phyloP scores from a whole-genome alignment of 1,284 basidiomycete genomes.

The Tranzscheliella williamsii region DNA sequence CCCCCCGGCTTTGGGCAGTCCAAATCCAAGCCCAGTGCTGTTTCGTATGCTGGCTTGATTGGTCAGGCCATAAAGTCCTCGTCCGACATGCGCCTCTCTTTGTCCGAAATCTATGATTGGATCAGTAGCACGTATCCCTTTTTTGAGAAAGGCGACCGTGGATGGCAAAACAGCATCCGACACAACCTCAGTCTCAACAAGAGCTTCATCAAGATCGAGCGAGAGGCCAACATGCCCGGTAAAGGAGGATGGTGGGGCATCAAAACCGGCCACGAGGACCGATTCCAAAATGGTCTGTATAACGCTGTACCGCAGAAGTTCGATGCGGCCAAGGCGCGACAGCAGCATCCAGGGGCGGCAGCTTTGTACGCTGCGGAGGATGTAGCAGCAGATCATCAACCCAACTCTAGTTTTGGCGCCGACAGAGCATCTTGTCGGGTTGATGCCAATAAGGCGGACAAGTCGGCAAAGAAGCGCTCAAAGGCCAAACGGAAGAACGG shows the following conservation, averaged over 20 bases:
- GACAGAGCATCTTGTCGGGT: background rate
- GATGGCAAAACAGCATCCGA: conserved; percentile 92
- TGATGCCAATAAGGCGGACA: background rate
- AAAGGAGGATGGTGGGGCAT: conserved; percentile 64
- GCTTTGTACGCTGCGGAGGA: conserved; percentile 10
- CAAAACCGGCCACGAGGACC: conserved; percentile 55
- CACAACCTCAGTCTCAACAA: conserved; percentile 85
- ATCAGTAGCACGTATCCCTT: conserved; percentile 90
- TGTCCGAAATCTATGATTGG: conserved; percentile 94
- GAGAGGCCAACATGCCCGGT: conserved; percentile 60
- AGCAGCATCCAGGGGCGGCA: conserved; percentile 7
- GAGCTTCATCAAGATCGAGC: conserved; percentile 70
- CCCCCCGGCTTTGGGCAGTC: conserved; percentile 51
- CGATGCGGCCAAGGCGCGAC: conserved; percentile 30
- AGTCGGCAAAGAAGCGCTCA: conserved; percentile 22
- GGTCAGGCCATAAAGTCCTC: conserved; percentile 90
- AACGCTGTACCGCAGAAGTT: conserved; percentile 34
- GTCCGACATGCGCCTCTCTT: conserved; percentile 77
- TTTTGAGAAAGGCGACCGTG: conserved; percentile 89
- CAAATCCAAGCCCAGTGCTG: conserved; percentile 50
- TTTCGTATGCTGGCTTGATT: conserved; percentile 89
- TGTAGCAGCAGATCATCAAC: background rate
- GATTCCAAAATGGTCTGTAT: conserved; percentile 56
- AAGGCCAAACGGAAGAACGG: conserved; percentile 37
- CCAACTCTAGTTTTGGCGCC: background rate